Evolutionary conservation across 2,329 filamentous ascomycete species (phyloP).

Genomic region (Fusarium nygamai): DNA sequence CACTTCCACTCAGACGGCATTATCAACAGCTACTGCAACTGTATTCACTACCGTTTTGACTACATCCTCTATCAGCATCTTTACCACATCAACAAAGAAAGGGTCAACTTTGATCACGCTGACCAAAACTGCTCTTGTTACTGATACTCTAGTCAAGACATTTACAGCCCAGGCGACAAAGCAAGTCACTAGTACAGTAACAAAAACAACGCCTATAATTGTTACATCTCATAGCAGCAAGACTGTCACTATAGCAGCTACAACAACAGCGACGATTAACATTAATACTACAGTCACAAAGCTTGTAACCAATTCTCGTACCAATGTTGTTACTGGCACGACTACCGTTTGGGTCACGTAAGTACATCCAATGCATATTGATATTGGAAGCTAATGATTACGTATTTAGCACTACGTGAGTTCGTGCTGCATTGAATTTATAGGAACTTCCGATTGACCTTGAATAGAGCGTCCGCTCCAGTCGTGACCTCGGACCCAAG

Average conservation of each 20-base stretch:
- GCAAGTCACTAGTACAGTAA: neutral
- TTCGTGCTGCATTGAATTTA: neutral
- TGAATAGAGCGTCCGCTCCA: neutral
- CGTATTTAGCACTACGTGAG: neutral
- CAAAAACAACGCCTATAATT: neutral
- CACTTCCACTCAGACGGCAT: neutral
- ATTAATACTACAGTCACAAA: neutral
- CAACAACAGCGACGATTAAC: neutral
- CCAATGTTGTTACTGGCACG: neutral
- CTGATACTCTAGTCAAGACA: neutral
- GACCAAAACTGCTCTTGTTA: neutral
- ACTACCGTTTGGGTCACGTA: neutral
- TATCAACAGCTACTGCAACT: neutral
- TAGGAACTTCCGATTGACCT: neutral
- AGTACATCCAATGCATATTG: neutral
- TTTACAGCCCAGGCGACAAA: neutral
- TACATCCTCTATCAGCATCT: neutral
- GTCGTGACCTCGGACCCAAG: neutral
- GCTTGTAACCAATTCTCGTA: neutral
- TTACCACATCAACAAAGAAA: neutral
- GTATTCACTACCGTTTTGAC: neutral
- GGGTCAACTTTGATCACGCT: neutral
- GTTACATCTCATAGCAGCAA: neutral
- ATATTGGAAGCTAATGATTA: neutral
- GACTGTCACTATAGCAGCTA: neutral